These are phyloP conservation scores for Hygrophorus pudorinus DNA, from an alignment of 768 basidiomycete species.

Conservation along the genomic window DNA sequence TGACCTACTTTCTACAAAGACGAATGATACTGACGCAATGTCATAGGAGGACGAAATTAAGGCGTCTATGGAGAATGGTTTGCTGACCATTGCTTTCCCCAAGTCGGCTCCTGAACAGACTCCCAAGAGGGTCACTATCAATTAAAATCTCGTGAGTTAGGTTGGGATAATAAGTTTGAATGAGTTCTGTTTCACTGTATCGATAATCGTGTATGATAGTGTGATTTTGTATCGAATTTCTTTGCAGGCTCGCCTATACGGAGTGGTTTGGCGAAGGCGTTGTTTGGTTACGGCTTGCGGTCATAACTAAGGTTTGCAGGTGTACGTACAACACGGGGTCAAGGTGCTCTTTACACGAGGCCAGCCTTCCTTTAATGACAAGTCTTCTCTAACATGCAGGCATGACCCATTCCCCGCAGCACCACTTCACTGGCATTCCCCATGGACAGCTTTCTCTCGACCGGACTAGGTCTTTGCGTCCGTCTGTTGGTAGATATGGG, in stretches of 20 bases:
- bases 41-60: constrained; percentile 9
- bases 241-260: no score
- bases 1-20: neutral
- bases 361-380: constrained; percentile 1
- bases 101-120: constrained; percentile 9
- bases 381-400: neutral
- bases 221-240: no score
- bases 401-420: neutral
- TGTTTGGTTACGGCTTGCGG: no score
- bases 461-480: constrained; percentile 32
- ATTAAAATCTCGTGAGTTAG: neutral
- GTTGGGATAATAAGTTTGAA: no score
- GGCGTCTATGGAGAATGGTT: constrained; percentile 10
- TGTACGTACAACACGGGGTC: no score
- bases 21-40: no score
- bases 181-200: no score
- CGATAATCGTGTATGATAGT: no score
- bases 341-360: no score
- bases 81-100: constrained; percentile 12
- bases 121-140: constrained; percentile 11
- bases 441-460: constrained; percentile 35
- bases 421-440: neutral
- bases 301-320: no score
- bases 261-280: no score
- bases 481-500: constrained; percentile 24